Base-by-base conservation (phyloP, 768 basidiomycete species). In the Boletus subparvulus region DNA sequence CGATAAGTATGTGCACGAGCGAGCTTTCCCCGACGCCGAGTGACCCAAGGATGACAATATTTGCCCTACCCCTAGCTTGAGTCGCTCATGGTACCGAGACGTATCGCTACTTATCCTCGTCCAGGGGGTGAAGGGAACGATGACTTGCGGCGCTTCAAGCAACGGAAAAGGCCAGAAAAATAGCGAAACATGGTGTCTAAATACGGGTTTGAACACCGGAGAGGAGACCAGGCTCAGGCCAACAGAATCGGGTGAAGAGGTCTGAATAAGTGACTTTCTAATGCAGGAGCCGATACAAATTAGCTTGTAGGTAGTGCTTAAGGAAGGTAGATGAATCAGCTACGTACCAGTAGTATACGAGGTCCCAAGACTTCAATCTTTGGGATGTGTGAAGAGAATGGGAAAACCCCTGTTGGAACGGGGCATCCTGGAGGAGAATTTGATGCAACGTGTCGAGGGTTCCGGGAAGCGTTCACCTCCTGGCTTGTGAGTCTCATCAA, bases 11-110 rank as follows among this genome's bases (percentile, higher is more conserved):
- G 59, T 79, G 79, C 41, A 78, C 58, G 35, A 77, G 65, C 8
- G 74, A 74, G 60, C 78, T 77, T 56, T 78, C 78, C 11, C 72
- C 72, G 26, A 61, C 48, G 35, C 77, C 68, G 14, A 68, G 54
- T 19, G 66, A 62, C n/a, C 67, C 68, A 30, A 69, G 56, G 47
- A 68, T 21, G 52, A 68, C 21, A 2, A 69, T 52, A 14, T 63
- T 63, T 41, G 40, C 33, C 41, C 59, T 59, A 26, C 3, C 28
- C 28, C n/a, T 16, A 12, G n/a, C 16, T 19, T 55, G 51, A 59
- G 55, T 54, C 40, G 33, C 24, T 12, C 30, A 24, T 30, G 40
- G 35, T 3, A 30, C n/a, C 28, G 24, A 43, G 55, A 55, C 21
- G 9, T 9, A 8, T 35, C 5, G 43, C 36, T 21, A 37, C 64